A percentile compares a stretch with the other conserved stretches of the same genome.
phyloP scores from a whole-genome alignment of 192 early-diverging fungal genomes.

The Backusella psychrophila region DNA sequence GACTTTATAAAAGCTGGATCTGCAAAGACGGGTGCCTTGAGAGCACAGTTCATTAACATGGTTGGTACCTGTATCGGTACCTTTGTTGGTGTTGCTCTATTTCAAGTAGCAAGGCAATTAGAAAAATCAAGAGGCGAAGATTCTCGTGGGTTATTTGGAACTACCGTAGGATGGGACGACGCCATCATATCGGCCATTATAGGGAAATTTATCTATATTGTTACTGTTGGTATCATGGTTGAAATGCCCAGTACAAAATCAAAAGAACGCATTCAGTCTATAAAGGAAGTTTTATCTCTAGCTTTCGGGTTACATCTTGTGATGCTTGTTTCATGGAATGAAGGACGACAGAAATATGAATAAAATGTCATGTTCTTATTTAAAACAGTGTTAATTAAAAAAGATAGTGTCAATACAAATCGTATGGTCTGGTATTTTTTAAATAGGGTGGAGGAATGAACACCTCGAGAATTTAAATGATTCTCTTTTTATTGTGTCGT shows the following conservation, averaged over 20 bases:
- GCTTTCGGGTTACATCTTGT: not conserved
- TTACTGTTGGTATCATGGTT: not conserved
- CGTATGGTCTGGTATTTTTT: too few relatives aligned
- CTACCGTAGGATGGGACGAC: not conserved
- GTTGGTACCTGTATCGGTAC: slow-evolving; percentile 76
- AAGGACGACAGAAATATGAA: not conserved
- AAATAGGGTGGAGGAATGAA: too few relatives aligned
- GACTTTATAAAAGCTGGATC: slow-evolving; percentile 85
- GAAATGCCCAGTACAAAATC: not conserved
- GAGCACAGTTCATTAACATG: slow-evolving; percentile 75
- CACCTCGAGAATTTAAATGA: too few relatives aligned
- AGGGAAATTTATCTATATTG: not conserved
- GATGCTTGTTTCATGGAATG: not conserved
- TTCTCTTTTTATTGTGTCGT: too few relatives aligned
- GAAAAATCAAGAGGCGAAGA: not conserved
- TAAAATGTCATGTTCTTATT: not conserved
- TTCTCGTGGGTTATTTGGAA: not conserved
- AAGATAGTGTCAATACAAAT: too few relatives aligned
- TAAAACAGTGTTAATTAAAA: not conserved
- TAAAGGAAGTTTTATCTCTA: not conserved
- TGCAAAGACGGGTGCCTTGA: slow-evolving; percentile 62
- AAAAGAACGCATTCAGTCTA: not conserved
- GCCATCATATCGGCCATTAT: not conserved
- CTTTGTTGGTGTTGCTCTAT: slow-evolving; percentile 68
- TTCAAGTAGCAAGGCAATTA: slow-evolving; percentile 45